A percentile compares a stretch with the other conserved stretches of the same genome.
Conservation (phyloP, 2,329 filamentous ascomycete species). For the Alternaria arborescens region DNA sequence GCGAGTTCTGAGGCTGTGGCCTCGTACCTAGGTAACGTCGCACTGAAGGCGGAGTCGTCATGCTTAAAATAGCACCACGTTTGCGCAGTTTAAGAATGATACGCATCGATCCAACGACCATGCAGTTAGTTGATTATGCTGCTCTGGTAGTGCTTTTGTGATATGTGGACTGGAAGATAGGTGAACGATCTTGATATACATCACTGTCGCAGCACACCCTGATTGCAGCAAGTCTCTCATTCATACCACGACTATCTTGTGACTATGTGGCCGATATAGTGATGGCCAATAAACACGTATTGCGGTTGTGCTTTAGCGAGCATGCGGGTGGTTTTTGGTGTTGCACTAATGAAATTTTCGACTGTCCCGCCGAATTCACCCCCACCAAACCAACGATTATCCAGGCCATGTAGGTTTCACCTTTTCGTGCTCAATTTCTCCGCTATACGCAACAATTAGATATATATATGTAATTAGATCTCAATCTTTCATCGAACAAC, state of each 20-base stretch:
- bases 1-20: neutral
- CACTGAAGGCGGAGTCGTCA: neutral
- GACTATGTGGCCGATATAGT: neutral
- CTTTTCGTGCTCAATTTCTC: neutral
- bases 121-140: neutral
- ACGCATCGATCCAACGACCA: neutral
- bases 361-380: neutral
- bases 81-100: neutral
- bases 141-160: neutral
- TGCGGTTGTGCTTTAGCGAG: slow-evolving; percentile 1
- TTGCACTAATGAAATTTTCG: slow-evolving; percentile 4
- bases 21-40: neutral
- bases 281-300: neutral
- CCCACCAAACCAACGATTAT: neutral
- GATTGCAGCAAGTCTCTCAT: neutral
- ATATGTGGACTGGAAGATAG: neutral
- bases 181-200: neutral
- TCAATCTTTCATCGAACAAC: slow-evolving; percentile 7
- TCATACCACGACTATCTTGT: neutral
- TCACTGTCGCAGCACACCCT: neutral
- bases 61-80: neutral
- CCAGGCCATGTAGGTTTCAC: neutral
- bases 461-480: no score
- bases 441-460: no score
- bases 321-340: neutral